Conservation (phyloP, 768 basidiomycete genomes). For the Auricularia cornea region DNA sequence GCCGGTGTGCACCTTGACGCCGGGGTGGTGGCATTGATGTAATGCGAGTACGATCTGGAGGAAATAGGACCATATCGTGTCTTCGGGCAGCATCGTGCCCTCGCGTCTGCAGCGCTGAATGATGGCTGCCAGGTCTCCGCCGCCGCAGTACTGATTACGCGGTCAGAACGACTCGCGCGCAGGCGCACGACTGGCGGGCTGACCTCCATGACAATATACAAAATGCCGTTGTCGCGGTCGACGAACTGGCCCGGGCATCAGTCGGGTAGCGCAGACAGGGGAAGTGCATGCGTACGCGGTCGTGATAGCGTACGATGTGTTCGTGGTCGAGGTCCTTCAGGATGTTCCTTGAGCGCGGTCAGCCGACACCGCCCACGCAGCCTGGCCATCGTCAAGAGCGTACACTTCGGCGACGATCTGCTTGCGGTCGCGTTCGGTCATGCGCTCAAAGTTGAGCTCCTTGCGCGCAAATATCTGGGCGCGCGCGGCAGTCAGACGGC, state of each 20-base stretch:
- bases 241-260: constrained; percentile 43
- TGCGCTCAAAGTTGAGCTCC: constrained; percentile 94
- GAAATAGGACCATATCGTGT: constrained; percentile 93
- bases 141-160: constrained; percentile 66
- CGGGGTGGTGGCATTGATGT: constrained; percentile 87
- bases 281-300: constrained; percentile 39
- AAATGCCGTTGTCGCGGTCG: constrained; percentile 80
- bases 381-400: constrained; percentile 22
- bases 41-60: constrained; percentile 86
- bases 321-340: constrained; percentile 92
- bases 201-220: constrained; percentile 95
- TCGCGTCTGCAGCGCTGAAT: constrained; percentile 72
- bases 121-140: constrained; percentile 83
- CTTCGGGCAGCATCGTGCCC: constrained; percentile 74
- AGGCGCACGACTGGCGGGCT: constrained; percentile 7
- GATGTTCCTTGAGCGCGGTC: constrained; percentile 60
- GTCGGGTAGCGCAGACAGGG: constrained; percentile 8
- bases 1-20: constrained; percentile 29
- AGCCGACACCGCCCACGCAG: neutral
- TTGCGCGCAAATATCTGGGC: constrained; percentile 76
- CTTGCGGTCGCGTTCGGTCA: constrained; percentile 92
- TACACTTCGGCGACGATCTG: constrained; percentile 98
- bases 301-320: constrained; percentile 93
- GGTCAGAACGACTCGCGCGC: neutral
- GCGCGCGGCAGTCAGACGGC: constrained; percentile 2